Conservation (phyloP, 2,329 filamentous ascomycete genomes). For the Neophaeococcomyces mojaviensis region DNA sequence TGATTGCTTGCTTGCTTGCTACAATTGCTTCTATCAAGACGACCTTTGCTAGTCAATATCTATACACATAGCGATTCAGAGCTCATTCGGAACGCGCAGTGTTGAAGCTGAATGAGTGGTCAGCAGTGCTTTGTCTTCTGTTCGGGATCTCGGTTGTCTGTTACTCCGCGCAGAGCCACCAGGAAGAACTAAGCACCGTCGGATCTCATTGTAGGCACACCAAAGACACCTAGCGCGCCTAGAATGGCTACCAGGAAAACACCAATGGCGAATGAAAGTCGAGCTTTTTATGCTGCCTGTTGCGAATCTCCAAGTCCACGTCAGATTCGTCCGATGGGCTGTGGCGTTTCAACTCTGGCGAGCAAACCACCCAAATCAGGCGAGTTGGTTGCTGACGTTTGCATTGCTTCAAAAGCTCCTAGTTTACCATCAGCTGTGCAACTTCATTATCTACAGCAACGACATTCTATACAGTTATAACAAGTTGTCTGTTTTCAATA, state of each 20-base stretch:
- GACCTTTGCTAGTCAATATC: conserved; percentile 33
- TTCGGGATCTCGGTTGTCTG: background rate
- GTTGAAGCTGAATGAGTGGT: too few relatives aligned
- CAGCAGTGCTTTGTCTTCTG: background rate
- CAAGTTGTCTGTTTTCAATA: too few relatives aligned
- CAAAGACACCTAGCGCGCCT: background rate
- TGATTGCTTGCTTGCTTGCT: conserved; percentile 17
- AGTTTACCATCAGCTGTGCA: background rate
- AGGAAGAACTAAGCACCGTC: conserved; percentile 3
- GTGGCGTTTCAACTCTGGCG: too few relatives aligned
- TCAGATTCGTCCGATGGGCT: conserved; percentile 1
- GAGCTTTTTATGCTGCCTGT: conserved; percentile 1
- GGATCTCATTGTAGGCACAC: background rate
- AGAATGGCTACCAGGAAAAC: background rate
- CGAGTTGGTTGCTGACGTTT: conserved; percentile 8
- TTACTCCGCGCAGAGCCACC: background rate
- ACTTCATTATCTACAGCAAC: background rate
- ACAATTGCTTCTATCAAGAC: conserved; percentile 35
- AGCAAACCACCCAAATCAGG: too few relatives aligned
- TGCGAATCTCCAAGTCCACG: background rate
- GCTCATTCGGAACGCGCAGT: too few relatives aligned
- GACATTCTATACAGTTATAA: background rate
- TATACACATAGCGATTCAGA: conserved; percentile 25
- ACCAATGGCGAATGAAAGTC: background rate
- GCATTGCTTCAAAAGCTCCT: background rate